A percentile compares a stretch with the other conserved stretches of the same genome.
These are phyloP conservation scores for Leucocoprinus gongylophorus DNA, from an alignment of 1,284 basidiomycete genomes.

Conservation along the genomic window DNA sequence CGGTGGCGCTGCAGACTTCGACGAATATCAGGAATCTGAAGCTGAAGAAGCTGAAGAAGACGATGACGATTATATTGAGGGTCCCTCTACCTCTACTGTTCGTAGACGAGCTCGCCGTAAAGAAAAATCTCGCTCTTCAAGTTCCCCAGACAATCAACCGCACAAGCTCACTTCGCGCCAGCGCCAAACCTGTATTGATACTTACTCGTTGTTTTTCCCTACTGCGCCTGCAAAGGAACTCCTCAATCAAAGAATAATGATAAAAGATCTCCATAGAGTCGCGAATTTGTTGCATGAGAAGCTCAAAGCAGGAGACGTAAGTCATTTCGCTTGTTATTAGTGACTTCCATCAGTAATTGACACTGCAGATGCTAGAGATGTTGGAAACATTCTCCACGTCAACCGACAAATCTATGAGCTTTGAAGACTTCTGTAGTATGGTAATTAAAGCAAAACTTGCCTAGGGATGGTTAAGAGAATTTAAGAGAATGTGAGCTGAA, in stretches of 20 bases:
- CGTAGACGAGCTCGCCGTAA: slow-evolving; percentile 18
- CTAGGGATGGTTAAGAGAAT: slow-evolving; percentile 12
- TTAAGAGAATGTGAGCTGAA: no score
- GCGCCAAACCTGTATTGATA: slow-evolving; percentile 42
- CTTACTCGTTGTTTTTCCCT: slow-evolving; percentile 68
- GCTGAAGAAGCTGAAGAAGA: slow-evolving; percentile 21
- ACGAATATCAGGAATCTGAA: slow-evolving; percentile 15
- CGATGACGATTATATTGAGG: slow-evolving; percentile 30
- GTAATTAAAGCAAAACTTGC: slow-evolving; percentile 51
- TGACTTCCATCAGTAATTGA: slow-evolving; percentile 1
- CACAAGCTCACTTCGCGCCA: slow-evolving; percentile 43
- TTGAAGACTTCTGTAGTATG: slow-evolving; percentile 67
- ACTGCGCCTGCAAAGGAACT: slow-evolving; percentile 34
- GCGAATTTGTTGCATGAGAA: slow-evolving; percentile 58
- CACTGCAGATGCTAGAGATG: slow-evolving; percentile 63
- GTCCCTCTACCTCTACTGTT: slow-evolving; percentile 16
- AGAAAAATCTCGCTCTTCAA: slow-evolving; percentile 3
- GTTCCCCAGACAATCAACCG: not conserved
- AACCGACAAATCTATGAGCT: slow-evolving; percentile 54
- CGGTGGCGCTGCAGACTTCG: slow-evolving; percentile 1
- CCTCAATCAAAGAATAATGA: slow-evolving; percentile 45
- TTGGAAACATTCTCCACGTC: slow-evolving; percentile 61
- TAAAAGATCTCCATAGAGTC: slow-evolving; percentile 55
- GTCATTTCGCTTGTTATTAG: slow-evolving; percentile 15
- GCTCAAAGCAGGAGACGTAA: slow-evolving; percentile 61